Base-by-base conservation (phyloP, 257 asterid species). In the Ehretia macrophylla region DNA sequence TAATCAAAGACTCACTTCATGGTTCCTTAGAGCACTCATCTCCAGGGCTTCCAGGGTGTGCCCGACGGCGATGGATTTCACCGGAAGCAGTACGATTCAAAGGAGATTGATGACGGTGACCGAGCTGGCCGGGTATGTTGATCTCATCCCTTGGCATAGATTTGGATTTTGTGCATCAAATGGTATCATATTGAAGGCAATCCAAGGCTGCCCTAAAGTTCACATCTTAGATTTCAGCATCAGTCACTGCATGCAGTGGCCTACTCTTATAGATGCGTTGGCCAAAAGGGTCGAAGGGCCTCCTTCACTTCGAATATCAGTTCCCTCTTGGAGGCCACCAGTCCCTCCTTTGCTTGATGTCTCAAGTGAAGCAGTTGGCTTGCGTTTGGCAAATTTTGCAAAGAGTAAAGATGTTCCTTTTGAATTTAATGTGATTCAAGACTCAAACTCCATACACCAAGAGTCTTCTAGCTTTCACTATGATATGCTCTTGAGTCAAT, bases 191-290 rank as follows among this genome's bases (percentile, higher is more conserved):
- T 68, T 72, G 23, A 72, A 68, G 50, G 81, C 87, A 5, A 52
- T 78, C 44, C 72, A 62, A 63, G 84, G 86, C 48, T 48, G 51
- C 22, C 39, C 62, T 10, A 73, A 58, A 18, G 74, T 87, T 50
- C 96, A 87, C 47, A 73, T 87, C 10, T 56, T 87, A 70, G 95
- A 87, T 65, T 76, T 87, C 13, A 83, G 92, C 71, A 74, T 81
- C 58, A 87, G 94, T 17, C 77, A 85, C 54, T 85, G 96, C 74
- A 85, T 88, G 95, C 96, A 88, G 48, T 85, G 91, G 92, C 95
- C 95, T 1, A 85, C 95, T 18, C 77, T 88, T 2, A 85, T 88
- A 1, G 90, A 88, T 17, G 81, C 79, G 4, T 40, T 85, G 32
- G 82, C 85, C 14, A 83, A 81, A 53, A 64, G 71, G 32, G 59